Evolutionary conservation across 2,329 filamentous ascomycete genomes (phyloP), one percentile per base, ranked within the genome.

Genomic region (Cercospora brassicicola): DNA sequence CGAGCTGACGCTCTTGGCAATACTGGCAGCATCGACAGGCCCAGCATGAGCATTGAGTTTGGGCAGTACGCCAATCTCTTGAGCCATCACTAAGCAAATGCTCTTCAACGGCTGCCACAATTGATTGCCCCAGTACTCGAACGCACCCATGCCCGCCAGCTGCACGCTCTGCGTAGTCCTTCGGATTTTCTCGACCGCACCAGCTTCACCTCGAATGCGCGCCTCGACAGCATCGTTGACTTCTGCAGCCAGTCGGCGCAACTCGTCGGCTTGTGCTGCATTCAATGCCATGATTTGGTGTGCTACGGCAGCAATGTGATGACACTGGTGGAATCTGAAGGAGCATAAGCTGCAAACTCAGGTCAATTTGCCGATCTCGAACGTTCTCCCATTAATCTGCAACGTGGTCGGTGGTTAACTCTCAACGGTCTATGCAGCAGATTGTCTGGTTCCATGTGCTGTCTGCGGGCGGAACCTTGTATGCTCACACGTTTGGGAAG

Each of bases 11-110:
- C 33, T 57, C 26, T 36, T 30, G 30, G 65, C 59, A 15, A 67
- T 48, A 6, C 55, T 51, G 11, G 31, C 39, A 30, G 65, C 65
- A 31, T 36, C 45, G 20, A 57, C 60, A 31, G 60, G 31, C 10
- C 51, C 28, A 42, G 15, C 59, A 31, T 48, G 51, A 33, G 39
- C 60, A 36, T 67, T 67, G 36, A 67, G 60, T n/a, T 42, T 28
- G 26, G 65, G 36, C 23, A 67, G 55, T 13, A 67, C 39, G 13
- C 51, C 65, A 23, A 63, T 48, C 59, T 67, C 65, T 48, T 64
- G 65, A 20, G 65, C 65, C 60, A 67, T 67, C n/a, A 67, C 56
- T 51, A 67, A 59, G 60, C 65, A 67, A 28, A 67, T 60, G 20
- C 60, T 67, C 59, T 67, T 62, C 59, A 67, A 59, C 4, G 65